Conservation (phyloP, 441 rosid species). For the Syzygium malaccense region DNA sequence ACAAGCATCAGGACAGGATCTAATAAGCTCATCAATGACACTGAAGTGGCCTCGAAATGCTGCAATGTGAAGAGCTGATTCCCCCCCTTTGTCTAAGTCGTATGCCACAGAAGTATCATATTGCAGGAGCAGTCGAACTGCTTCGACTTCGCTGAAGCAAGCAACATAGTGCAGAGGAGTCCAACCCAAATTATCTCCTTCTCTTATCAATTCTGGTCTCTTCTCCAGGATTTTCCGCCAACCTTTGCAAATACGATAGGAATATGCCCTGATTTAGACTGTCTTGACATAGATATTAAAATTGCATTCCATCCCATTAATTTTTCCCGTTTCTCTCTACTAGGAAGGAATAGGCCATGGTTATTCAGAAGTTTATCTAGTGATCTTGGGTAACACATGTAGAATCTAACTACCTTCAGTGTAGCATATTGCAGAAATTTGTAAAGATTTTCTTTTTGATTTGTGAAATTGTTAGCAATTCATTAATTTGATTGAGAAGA, state of each 20-base stretch:
- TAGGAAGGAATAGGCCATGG: neutral
- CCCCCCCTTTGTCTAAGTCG: neutral
- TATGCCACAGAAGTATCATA: neutral
- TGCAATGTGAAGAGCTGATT: conserved; percentile 9
- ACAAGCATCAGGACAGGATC: neutral
- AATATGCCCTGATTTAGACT: neutral
- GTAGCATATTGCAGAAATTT: neutral
- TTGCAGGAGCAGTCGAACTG: neutral
- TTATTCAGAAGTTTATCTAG: neutral
- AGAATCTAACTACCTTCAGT: neutral
- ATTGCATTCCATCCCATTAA: neutral
- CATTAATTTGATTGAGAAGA: neutral
- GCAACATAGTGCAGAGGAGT: conserved; percentile 24
- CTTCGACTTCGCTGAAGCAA: neutral
- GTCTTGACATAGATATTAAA: neutral
- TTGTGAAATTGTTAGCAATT: neutral
- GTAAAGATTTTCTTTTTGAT: neutral
- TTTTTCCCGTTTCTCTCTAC: neutral
- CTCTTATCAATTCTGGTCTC: neutral
- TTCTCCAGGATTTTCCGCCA: neutral
- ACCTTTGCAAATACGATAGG: neutral
- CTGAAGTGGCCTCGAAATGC: neutral
- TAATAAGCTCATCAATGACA: neutral
- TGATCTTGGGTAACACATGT: neutral
- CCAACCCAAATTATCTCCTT: conserved; percentile 10